A percentile compares a stretch with the other conserved stretches of the same genome.
Evolutionary conservation across 2,329 filamentous ascomycete genomes (phyloP).

Genomic region (Nigrograna mackinnonii): DNA sequence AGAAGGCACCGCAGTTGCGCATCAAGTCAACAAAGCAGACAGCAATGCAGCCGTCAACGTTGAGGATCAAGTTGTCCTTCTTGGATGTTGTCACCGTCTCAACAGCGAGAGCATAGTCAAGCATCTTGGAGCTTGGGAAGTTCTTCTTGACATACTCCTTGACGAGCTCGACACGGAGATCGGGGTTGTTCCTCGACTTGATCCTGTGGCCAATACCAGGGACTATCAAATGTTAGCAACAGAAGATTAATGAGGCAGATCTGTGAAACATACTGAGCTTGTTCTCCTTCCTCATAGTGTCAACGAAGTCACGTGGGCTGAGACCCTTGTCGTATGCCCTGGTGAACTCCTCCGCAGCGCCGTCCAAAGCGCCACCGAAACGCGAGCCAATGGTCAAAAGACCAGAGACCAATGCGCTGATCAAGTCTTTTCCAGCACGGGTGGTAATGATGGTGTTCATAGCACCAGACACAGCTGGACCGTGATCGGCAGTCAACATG

Average conservation of each 20-base stretch:
- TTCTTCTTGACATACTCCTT: slow-evolving; percentile 98
- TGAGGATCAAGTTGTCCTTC: slow-evolving; percentile 99
- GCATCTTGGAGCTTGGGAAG: slow-evolving; percentile 97
- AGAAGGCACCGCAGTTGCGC: slow-evolving; percentile 98
- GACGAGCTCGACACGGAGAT: slow-evolving; percentile 98
- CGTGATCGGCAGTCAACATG: slow-evolving; percentile 99
- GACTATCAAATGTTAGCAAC: slow-evolving; percentile 52
- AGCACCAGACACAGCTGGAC: slow-evolving; percentile 96
- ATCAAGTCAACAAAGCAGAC: slow-evolving; percentile 98
- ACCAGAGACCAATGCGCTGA: slow-evolving; percentile 93
- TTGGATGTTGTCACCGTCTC: slow-evolving; percentile 98
- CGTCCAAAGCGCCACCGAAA: slow-evolving; percentile 97
- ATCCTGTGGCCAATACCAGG: slow-evolving; percentile 98
- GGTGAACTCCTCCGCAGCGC: slow-evolving; percentile 97
- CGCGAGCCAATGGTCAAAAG: slow-evolving; percentile 97
- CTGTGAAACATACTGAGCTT: slow-evolving; percentile 77
- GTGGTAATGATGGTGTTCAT: slow-evolving; percentile 99
- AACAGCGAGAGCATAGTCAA: slow-evolving; percentile 97
- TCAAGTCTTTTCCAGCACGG: slow-evolving; percentile 97
- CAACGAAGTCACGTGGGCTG: slow-evolving; percentile 97
- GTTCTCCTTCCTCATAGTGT: slow-evolving; percentile 99
- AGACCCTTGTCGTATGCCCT: slow-evolving; percentile 98
- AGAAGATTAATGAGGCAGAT: background rate
- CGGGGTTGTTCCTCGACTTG: slow-evolving; percentile 99
- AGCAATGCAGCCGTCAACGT: slow-evolving; percentile 96